phyloP scores from a whole-genome alignment of 1,284 basidiomycete genomes.

The Crucibulum parvulum region DNA sequence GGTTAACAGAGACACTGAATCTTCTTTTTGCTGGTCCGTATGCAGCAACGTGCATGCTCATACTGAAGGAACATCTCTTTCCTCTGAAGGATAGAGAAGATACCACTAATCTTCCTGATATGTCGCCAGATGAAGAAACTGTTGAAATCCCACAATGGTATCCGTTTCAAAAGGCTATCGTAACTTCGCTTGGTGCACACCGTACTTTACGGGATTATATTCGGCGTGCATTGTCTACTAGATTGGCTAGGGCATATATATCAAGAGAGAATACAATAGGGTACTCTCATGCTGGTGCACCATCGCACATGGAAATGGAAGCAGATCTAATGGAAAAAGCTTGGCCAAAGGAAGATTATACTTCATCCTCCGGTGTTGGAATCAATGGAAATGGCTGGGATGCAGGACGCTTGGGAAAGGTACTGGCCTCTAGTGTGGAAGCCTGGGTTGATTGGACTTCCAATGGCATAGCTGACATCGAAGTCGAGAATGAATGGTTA shows the following conservation, averaged over 20 bases:
- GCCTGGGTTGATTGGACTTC: slow-evolving; percentile 59
- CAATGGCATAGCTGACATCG: slow-evolving; percentile 18
- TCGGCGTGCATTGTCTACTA: slow-evolving; percentile 61
- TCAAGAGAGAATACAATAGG: slow-evolving; percentile 54
- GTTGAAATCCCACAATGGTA: not conserved
- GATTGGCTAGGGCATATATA: slow-evolving; percentile 71
- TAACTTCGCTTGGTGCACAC: slow-evolving; percentile 68
- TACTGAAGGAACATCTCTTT: slow-evolving; percentile 51
- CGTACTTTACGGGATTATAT: slow-evolving; percentile 71
- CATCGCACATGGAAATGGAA: slow-evolving; percentile 62
- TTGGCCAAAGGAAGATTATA: slow-evolving; percentile 67
- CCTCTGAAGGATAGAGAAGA: slow-evolving; percentile 15
- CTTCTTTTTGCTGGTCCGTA: slow-evolving; percentile 70
- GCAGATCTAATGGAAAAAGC: slow-evolving; percentile 71
- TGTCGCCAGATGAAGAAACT: slow-evolving; percentile 1
- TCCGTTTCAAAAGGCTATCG: slow-evolving; percentile 32
- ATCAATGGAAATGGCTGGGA: slow-evolving; percentile 60
- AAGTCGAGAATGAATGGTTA: slow-evolving; percentile 20
- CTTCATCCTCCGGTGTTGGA: slow-evolving; percentile 37
- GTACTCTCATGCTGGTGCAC: slow-evolving; percentile 65
- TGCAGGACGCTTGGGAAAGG: slow-evolving; percentile 59
- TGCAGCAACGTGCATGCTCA: slow-evolving; percentile 64
- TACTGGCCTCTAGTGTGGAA: slow-evolving; percentile 57
- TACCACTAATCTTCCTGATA: not conserved
- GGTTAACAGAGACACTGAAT: slow-evolving; percentile 60